A percentile compares a stretch with the other conserved stretches of the same genome.
phyloP scores from a whole-genome alignment of 371 early-diverging fungal genomes.

The Mortierella sp. region DNA sequence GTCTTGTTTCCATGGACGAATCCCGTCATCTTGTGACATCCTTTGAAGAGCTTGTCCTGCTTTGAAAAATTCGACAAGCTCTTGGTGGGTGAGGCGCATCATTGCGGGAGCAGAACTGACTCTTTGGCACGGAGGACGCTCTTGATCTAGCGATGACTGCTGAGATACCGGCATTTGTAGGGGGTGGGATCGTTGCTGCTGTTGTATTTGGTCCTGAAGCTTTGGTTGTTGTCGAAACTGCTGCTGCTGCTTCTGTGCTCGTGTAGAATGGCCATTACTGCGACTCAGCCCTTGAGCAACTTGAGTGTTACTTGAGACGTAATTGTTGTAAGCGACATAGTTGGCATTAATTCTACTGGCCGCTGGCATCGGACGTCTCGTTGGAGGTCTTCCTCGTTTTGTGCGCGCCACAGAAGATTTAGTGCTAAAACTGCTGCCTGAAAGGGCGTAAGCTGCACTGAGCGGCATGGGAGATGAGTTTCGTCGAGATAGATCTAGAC shows the following conservation, averaged over 20 bases:
- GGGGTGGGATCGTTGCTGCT: constrained; percentile 18
- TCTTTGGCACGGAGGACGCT: too few relatives aligned
- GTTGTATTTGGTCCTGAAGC: constrained; percentile 23
- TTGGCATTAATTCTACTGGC: constrained; percentile 47
- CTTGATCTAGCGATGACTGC: too few relatives aligned
- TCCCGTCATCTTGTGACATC: constrained; percentile 69
- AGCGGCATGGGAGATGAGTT: constrained; percentile 56
- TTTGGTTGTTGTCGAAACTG: constrained; percentile 37
- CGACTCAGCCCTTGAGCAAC: constrained; percentile 51
- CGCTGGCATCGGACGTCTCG: constrained; percentile 43
- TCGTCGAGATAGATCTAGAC: constrained; percentile 45
- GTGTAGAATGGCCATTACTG: constrained; percentile 30
- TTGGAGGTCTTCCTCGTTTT: constrained; percentile 40
- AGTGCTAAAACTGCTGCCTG: constrained; percentile 7
- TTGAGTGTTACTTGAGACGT: constrained; percentile 54
- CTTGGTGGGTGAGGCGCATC: constrained; percentile 47
- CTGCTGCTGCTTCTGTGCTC: constrained; percentile 44
- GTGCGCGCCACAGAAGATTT: constrained; percentile 20
- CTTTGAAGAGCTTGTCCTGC: constrained; percentile 66
- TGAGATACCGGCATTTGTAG: constrained; percentile 14
- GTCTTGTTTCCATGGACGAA: constrained; percentile 59
- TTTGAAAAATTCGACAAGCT: constrained; percentile 67
- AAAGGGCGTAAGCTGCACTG: constrained; percentile 33
- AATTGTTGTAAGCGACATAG: constrained; percentile 55
- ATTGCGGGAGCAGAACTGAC: constrained; percentile 15